Conservation (phyloP, 805 yeast species). For the Candida quercuum region DNA sequence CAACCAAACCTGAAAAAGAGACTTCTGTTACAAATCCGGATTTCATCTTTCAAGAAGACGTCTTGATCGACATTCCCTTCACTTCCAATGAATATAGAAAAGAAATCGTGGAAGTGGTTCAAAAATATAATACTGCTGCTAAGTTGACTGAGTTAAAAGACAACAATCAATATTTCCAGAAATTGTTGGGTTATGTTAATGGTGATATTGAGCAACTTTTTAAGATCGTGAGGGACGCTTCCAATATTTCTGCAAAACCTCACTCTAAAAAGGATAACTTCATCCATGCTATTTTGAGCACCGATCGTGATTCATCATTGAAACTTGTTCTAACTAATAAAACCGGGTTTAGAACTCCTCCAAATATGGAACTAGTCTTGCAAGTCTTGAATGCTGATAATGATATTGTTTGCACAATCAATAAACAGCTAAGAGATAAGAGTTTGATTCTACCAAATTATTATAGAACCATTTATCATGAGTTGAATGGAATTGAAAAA, state of each 20-base stretch:
- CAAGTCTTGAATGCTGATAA: not conserved
- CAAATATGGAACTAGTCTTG: not conserved
- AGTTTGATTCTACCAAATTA: not conserved
- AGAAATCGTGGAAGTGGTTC: no score
- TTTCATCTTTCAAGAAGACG: no score
- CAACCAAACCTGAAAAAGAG: no score
- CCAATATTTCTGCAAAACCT: not conserved
- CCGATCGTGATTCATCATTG: not conserved
- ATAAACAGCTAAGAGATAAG: not conserved
- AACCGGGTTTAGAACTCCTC: not conserved
- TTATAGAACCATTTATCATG: not conserved
- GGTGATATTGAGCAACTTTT: not conserved
- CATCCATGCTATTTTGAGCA: not conserved
- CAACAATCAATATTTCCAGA: constrained; percentile 2
- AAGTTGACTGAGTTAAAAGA: not conserved
- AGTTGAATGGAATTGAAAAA: not conserved
- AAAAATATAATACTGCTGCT: no score
- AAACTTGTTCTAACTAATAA: not conserved
- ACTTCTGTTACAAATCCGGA: no score
- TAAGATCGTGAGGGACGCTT: not conserved
- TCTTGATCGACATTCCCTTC: no score
- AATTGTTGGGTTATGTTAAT: constrained; percentile 1
- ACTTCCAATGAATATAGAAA: no score
- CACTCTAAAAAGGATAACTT: not conserved
- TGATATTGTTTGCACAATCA: not conserved